Evolutionary conservation across 805 yeast species (phyloP).

Genomic region (Candida easanensis): DNA sequence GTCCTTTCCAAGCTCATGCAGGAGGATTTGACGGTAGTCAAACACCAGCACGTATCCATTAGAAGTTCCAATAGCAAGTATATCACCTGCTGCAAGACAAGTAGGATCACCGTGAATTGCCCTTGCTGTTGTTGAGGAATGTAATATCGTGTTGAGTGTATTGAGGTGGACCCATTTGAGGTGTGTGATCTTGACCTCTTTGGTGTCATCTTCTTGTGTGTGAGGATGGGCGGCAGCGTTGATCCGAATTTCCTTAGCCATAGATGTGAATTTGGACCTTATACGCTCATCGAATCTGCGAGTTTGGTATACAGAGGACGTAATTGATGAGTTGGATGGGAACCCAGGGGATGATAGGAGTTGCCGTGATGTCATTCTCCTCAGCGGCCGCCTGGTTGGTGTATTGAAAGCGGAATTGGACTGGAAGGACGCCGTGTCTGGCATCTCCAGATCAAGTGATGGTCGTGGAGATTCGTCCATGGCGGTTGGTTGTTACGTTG

Average conservation of each 20-base stretch:
- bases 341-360: constrained; percentile 13
- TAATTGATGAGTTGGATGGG: constrained; percentile 15
- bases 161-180: constrained; percentile 41
- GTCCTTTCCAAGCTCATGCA: constrained; percentile 37
- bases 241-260: constrained; percentile 4
- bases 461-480: constrained; percentile 6
- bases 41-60: constrained; percentile 66
- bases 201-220: constrained; percentile 1
- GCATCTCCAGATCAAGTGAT: constrained; percentile 6
- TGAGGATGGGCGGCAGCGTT: neutral
- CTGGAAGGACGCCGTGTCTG: constrained; percentile 15
- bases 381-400: constrained; percentile 7
- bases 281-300: constrained; percentile 23
- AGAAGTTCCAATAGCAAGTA: constrained; percentile 66
- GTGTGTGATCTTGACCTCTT: constrained; percentile 9
- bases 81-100: constrained; percentile 39
- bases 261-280: constrained; percentile 16
- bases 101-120: constrained; percentile 51
- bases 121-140: constrained; percentile 30
- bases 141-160: constrained; percentile 34
- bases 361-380: neutral
- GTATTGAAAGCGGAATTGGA: constrained; percentile 13
- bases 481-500: no score
- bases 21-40: constrained; percentile 61
- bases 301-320: constrained; percentile 11